Evolutionary conservation across 2,329 filamentous ascomycete genomes (phyloP).

Genomic region (Fusarium sp.): DNA sequence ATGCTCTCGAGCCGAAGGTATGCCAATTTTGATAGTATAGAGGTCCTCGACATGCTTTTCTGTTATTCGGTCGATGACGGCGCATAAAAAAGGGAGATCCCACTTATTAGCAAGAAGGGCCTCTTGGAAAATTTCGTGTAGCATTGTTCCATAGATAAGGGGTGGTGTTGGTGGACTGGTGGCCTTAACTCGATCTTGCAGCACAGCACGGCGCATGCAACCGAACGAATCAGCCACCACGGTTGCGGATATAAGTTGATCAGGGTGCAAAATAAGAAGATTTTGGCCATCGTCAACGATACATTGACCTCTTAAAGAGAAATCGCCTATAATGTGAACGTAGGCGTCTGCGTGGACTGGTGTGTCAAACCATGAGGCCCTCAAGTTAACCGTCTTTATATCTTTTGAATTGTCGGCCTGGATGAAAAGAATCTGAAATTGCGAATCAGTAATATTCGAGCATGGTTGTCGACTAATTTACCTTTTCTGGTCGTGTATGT

Average conservation of each 20-base stretch:
- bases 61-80: conserved; percentile 73
- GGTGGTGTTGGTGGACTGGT: conserved; percentile 81
- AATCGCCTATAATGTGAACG: conserved; percentile 86
- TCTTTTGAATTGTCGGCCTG: conserved; percentile 76
- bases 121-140: conserved; percentile 95
- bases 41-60: conserved; percentile 85
- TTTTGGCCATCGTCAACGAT: conserved; percentile 83
- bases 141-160: conserved; percentile 89
- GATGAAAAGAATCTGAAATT: conserved; percentile 75
- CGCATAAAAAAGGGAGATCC: conserved; percentile 72
- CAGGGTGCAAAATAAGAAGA: conserved; percentile 90
- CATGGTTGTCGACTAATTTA: conserved; percentile 48
- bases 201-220: conserved; percentile 87
- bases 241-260: conserved; percentile 93
- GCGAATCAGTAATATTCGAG: conserved; percentile 23
- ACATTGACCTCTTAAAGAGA: conserved; percentile 74
- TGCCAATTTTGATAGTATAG: conserved; percentile 82
- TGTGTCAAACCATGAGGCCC: conserved; percentile 88
- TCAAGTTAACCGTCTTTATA: conserved; percentile 74
- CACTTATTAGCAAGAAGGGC: conserved; percentile 85
- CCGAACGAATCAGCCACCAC: conserved; percentile 96
- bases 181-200: conserved; percentile 94
- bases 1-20: conserved; percentile 78
- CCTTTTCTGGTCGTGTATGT: conserved; percentile 73
- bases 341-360: conserved; percentile 77